Base-by-base conservation (phyloP, 2,329 filamentous ascomycete genomes). In the Colletotrichum theobromicola region DNA sequence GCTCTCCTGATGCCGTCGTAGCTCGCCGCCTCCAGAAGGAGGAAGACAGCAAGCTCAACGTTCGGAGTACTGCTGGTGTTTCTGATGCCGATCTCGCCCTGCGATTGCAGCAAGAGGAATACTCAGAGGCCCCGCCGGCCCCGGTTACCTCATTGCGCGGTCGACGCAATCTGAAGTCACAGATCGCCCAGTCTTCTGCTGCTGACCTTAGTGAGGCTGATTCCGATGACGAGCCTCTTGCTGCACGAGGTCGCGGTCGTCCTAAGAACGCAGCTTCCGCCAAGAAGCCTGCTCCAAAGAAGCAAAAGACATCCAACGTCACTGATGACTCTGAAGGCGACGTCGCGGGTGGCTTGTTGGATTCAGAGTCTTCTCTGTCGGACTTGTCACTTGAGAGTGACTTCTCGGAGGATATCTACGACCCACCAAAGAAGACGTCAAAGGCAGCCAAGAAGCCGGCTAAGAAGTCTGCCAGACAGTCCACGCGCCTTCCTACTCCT, bases 11-110 rank as follows among this genome's bases (percentile, higher is more conserved):
- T 67, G 82, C 79, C 15, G 73, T 78, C 50, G 76, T 80, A 30
- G 85, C 85, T 53, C 82, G 82, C 26, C 81, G 79, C 10, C 72
- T 85, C 3, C 84, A 86, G 64, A 67, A 79, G 5, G 82, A 83
- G 67, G 83, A 85, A 65, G 79, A 80, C 28, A 60, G 75, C 2
- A 79, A 79, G 42, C 42, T 46, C 10, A 4, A 13, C 21, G n/a
- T 21, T n/a, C n/a, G n/a, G 65, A 71, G 63, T 7, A 34, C 55
- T 9, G 15, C 16, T 10, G 35, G 18, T n/a, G 21, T 71, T 63
- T 72, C 77, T 13, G 80, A 84, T 72, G 82, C 79, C n/a, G 76
- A 78, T 60, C 76, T 81, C 32, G 84, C 85, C 50, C 81, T 82
- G 32, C 81, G 79, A 15, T 74, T 85, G 4, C 84, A 86, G 66